Conservation (phyloP, 257 asterid species). For the Petunia axillaris region DNA sequence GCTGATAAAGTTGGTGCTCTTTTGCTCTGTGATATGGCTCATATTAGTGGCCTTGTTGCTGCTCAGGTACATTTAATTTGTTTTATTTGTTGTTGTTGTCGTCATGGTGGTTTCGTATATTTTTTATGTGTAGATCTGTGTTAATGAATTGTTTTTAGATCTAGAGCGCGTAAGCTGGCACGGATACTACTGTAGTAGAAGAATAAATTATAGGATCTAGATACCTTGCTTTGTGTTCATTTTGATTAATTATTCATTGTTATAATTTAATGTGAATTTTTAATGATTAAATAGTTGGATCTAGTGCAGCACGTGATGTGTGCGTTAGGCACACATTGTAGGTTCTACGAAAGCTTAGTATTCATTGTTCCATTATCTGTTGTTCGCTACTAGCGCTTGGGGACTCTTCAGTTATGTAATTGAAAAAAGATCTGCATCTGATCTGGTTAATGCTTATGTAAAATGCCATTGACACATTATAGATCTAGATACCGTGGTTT, state of each 20-base stretch:
- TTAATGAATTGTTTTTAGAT: background rate
- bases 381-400: background rate
- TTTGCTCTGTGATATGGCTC: slow-evolving; percentile 95
- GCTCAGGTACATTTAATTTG: slow-evolving; percentile 64
- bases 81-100: background rate
- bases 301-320: too few relatives aligned
- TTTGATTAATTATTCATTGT: too few relatives aligned
- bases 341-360: too few relatives aligned
- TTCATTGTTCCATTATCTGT: too few relatives aligned
- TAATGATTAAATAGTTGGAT: too few relatives aligned
- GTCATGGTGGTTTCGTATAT: background rate
- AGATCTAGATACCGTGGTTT: background rate
- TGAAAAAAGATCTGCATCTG: background rate
- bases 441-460: background rate
- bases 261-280: too few relatives aligned
- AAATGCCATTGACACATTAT: background rate
- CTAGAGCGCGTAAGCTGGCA: too few relatives aligned
- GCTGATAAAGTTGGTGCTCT: slow-evolving; percentile 79
- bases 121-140: slow-evolving; percentile 2
- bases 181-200: too few relatives aligned
- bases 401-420: too few relatives aligned
- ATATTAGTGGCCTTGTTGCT: slow-evolving; percentile 96
- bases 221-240: too few relatives aligned
- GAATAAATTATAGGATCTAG: too few relatives aligned
- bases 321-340: too few relatives aligned